phyloP scores from a whole-genome alignment of 805 yeast species.

The Saccharomycopsis olivae region DNA sequence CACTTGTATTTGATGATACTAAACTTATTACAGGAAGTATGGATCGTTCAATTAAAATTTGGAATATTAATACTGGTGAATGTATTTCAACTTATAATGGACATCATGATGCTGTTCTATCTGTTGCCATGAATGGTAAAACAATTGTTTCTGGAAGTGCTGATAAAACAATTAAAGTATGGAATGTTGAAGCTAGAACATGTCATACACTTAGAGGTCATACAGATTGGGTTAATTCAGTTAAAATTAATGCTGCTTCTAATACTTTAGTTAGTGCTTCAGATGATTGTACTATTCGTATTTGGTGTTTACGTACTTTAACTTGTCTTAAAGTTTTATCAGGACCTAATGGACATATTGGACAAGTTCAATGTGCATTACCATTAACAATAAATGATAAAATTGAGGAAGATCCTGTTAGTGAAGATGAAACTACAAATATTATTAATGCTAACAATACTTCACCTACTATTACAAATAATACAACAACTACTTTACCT shows the following conservation, averaged over 20 bases:
- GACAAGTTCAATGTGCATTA: conserved; percentile 86
- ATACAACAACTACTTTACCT: too few species aligned
- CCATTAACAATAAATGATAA: conserved; percentile 61
- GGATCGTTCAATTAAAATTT: conserved; percentile 84
- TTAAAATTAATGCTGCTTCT: conserved; percentile 72
- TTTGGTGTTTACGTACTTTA: conserved; percentile 88
- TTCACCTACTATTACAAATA: background rate
- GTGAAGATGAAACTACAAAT: conserved; percentile 17
- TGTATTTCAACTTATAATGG: conserved; percentile 92
- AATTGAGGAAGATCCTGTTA: conserved; percentile 22
- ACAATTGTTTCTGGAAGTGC: conserved; percentile 90
- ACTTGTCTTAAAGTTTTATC: conserved; percentile 67
- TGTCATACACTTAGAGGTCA: conserved; percentile 93
- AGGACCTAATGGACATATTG: conserved; percentile 84
- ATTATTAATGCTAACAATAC: background rate
- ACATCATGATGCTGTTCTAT: conserved; percentile 75
- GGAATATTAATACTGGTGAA: conserved; percentile 93
- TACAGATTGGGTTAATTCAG: conserved; percentile 84
- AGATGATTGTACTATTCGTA: conserved; percentile 83
- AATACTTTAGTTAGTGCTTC: conserved; percentile 76
- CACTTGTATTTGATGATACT: conserved; percentile 77
- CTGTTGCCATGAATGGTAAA: conserved; percentile 67
- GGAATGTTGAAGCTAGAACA: conserved; percentile 92
- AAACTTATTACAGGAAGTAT: conserved; percentile 88
- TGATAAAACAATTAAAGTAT: conserved; percentile 83